phyloP scores from a whole-genome alignment of 306 rosid species.

The Lathyrus aphaca region DNA sequence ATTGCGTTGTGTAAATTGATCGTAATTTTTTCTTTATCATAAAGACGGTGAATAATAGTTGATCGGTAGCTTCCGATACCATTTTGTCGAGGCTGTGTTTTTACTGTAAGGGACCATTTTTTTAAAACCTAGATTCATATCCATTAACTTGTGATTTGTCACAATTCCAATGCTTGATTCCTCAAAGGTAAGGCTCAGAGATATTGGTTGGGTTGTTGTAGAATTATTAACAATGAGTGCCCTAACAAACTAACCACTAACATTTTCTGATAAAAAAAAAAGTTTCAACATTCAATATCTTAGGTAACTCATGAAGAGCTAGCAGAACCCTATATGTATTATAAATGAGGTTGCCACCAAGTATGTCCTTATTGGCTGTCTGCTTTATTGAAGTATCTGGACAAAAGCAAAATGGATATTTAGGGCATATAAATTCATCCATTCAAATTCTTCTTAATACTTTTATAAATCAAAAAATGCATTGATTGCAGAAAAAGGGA shows the following conservation, averaged over 20 bases:
- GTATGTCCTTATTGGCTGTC: neutral
- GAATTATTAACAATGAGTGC: neutral
- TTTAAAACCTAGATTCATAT: too few relatives aligned
- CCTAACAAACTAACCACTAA: neutral
- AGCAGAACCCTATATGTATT: neutral
- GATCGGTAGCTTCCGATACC: too few relatives aligned
- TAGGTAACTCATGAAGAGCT: neutral
- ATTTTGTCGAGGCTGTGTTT: too few relatives aligned
- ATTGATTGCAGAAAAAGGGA: too few relatives aligned
- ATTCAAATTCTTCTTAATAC: neutral
- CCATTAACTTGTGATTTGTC: constrained; percentile 8
- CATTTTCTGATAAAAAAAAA: neutral
- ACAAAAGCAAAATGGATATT: constrained; percentile 27
- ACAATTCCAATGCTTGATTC: neutral
- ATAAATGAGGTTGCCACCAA: neutral
- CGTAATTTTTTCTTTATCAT: too few relatives aligned
- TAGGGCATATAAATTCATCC: constrained; percentile 37
- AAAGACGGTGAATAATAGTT: too few relatives aligned
- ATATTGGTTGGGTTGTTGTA: neutral
- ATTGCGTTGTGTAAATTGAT: too few relatives aligned
- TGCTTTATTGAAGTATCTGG: constrained; percentile 21
- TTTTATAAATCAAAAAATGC: neutral
- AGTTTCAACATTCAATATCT: neutral
- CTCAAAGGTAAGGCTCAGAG: neutral
- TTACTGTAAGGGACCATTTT: too few relatives aligned